Percentiles rank a stretch among this genome's conserved stretches.
These are phyloP conservation scores for Cystobasidium ongulense DNA, from an alignment of 768 basidiomycete species.

Conservation along the genomic window DNA sequence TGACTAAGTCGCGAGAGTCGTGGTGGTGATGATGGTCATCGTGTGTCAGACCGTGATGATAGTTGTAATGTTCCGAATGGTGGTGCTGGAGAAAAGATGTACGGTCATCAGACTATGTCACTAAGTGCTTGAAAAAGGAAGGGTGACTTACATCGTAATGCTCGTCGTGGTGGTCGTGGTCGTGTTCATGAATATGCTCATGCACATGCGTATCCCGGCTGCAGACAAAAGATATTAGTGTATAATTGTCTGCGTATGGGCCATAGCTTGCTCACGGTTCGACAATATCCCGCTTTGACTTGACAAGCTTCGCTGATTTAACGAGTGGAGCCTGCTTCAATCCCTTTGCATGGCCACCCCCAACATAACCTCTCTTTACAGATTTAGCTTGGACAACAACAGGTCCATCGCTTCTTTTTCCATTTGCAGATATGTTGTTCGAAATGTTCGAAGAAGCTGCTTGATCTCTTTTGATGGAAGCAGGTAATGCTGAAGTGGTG, in stretches of 20 bases:
- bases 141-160: not conserved
- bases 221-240: not conserved
- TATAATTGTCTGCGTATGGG: no score
- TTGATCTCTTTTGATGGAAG: not conserved
- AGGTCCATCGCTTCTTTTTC: not conserved
- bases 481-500: constrained; percentile 10
- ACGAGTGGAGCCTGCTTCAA: constrained; percentile 13
- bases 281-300: constrained; percentile 6
- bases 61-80: constrained; percentile 24
- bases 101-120: not conserved
- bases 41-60: not conserved
- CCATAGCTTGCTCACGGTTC: not conserved
- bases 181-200: constrained; percentile 22
- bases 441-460: not conserved
- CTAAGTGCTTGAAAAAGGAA: no score
- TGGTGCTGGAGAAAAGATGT: not conserved
- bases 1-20: not conserved
- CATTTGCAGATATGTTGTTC: not conserved
- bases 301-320: constrained; percentile 11
- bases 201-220: constrained; percentile 9
- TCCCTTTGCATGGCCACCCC: not conserved
- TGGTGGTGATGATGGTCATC: not conserved
- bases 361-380: constrained; percentile 12
- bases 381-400: constrained; percentile 13
- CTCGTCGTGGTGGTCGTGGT: not conserved